Evolutionary conservation across 2,329 filamentous ascomycete genomes (phyloP).

Genomic region (Sporothrix inflata): DNA sequence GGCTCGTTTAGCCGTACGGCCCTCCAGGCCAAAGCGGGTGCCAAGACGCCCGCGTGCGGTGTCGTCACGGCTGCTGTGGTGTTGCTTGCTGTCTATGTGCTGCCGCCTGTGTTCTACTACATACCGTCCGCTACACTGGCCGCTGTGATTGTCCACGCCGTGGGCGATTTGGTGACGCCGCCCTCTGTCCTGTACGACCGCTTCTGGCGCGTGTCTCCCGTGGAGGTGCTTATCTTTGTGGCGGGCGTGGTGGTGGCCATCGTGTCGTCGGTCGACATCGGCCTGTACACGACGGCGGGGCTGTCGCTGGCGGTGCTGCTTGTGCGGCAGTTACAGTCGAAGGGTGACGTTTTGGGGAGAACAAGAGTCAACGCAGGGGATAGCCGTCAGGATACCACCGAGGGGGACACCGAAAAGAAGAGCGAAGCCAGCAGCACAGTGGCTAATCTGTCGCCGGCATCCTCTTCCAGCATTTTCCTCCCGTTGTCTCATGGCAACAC

Average conservation of each 20-base stretch:
- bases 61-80: constrained; percentile 86
- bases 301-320: constrained; percentile 50
- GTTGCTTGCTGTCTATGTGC: constrained; percentile 83
- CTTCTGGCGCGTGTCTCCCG: constrained; percentile 55
- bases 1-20: constrained; percentile 96
- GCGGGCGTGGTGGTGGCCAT: constrained; percentile 34
- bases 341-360: constrained; percentile 52
- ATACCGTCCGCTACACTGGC: constrained; percentile 81
- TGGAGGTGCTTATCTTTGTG: constrained; percentile 34
- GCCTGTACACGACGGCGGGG: constrained; percentile 54
- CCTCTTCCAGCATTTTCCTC: too few species aligned
- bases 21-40: constrained; percentile 96
- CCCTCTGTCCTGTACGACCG: constrained; percentile 26
- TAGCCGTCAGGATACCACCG: constrained; percentile 8
- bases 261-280: constrained; percentile 54
- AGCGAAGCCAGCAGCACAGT: constrained; percentile 15
- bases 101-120: constrained; percentile 90
- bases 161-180: constrained; percentile 62
- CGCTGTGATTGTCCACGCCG: constrained; percentile 93
- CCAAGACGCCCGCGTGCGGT: constrained; percentile 87
- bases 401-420: background rate
- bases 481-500: constrained; percentile 34
- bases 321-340: constrained; percentile 50
- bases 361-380: constrained; percentile 35
- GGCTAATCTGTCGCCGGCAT: background rate